Evolutionary conservation across 2,329 filamentous ascomycete species (phyloP), one percentile per base, ranked within the genome.

Genomic region (Sporothrix schenckii): DNA sequence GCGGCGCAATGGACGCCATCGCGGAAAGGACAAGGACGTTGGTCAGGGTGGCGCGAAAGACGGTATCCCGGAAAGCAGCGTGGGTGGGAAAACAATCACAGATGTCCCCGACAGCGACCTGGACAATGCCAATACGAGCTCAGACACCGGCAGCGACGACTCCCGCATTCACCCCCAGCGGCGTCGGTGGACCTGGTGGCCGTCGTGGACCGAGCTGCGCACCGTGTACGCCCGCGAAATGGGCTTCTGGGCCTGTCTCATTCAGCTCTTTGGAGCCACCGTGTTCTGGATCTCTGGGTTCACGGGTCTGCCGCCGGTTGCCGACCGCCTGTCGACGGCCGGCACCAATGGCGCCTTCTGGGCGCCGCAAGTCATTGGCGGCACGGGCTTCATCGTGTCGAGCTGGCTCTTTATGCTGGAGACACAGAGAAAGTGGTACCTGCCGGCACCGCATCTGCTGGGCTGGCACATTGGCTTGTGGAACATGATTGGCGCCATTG

Each of bases 381-480:
- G 88, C 0, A 76, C 77, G 0, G 87, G 88, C 4, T 91, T 91
- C 77, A 84, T 90, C 71, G 75, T 88, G 30, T 89, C 82, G 7
- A 81, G 84, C 27, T 75, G 80, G 2, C 78, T 91, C 1, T 91
- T 90, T 77, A 90, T 90, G 84, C 75, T 91, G 9, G 89, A 91
- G 77, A 89, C 88, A 2, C 89, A 91, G 77, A 76, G 81, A 53
- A 84, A 81, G 60, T 91, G 89, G 89, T 91, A 86, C 74, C 79
- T 81, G 14, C 88, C 89, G 0, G 86, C 87, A 0, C 81, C 80
- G 3, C 76, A 77, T 3, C 80, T 87, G 0, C 80, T 91, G 1
- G 89, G 89, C 3, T 91, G 89, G 89, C 87, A 91, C 77, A 85
- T 91, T 73, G 89, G 87, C 0, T 77, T 85, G 10, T 91, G 88